Conservation (phyloP, 2,329 filamentous ascomycete genomes). For the Fusarium ramigenum region DNA sequence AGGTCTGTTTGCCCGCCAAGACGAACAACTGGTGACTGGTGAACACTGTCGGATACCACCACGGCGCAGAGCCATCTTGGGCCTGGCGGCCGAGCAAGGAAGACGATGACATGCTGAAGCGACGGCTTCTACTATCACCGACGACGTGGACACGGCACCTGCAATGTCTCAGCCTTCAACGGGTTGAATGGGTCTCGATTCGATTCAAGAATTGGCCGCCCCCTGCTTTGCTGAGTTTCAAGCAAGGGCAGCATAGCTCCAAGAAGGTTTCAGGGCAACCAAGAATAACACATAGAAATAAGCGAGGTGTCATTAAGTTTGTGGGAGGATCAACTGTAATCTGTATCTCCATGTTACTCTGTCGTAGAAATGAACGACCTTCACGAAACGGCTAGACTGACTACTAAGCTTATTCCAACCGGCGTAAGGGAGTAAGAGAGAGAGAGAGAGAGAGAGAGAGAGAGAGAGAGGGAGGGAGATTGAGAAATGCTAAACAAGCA, state of each 20-base stretch:
- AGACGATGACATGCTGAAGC: slow-evolving; percentile 35
- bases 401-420: neutral
- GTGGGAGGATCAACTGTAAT: neutral
- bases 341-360: neutral
- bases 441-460: neutral
- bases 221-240: slow-evolving; percentile 2
- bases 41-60: neutral
- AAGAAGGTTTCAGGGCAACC: slow-evolving; percentile 9
- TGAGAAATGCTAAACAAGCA: neutral
- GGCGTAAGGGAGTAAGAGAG: slow-evolving; percentile 12
- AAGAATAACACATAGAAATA: slow-evolving; percentile 3
- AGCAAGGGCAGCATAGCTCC: neutral
- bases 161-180: slow-evolving; percentile 29
- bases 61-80: neutral
- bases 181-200: slow-evolving; percentile 22
- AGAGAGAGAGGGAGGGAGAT: neutral
- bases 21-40: neutral
- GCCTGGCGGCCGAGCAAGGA: slow-evolving; percentile 28
- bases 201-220: neutral
- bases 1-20: neutral
- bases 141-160: slow-evolving; percentile 41
- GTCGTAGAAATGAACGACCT: neutral
- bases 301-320: neutral
- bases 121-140: slow-evolving; percentile 26
- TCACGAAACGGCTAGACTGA: neutral